Base-by-base conservation (phyloP, 176 grass and related monocot genomes). In the Carex myosuroides region DNA sequence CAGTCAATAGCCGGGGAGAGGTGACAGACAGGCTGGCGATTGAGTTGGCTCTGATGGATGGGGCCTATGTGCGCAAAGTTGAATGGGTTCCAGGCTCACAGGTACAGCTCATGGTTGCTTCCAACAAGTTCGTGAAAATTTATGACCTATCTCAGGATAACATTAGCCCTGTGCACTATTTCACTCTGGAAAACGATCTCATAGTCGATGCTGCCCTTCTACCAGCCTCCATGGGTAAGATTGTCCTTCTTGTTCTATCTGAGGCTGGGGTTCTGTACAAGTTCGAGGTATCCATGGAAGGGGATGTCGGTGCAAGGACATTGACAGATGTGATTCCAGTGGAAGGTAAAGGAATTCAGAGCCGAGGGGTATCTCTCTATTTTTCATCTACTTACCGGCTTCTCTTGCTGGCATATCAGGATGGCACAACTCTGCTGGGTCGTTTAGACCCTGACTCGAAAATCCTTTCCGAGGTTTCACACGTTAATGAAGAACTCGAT, bases 51-150 rank as follows among this genome's bases (percentile, higher is more conserved):
- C 79, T 95, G 46, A 89, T 92, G 87, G 92, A 92, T 48, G 80
- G 80, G 83, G 91, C 92, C 73, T 98, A 98, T 85, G 89, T 98
- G 81, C 86, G 89, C 78, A 88, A 73, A 65, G 83, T 98, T 53
- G 95, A 98, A 80, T 98, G 95, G 95, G 88, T 95, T 84, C 89
- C 89, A 64, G 95, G 92, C 82, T 98, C 95, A 84, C 95, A 98
- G 86, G 95, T 98, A 80, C 91, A 95, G 62, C 89, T 98, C 68
- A 98, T 98, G 86, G 92, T 98, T 72, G 88, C 92, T 61, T 94
- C 95, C 18, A 93, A 94, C 86, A 91, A 87, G 95, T 98, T 98
- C 93, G 92, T 95, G 54, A 98, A 95, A 87, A 93, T 98, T 87
- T 98, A 95, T 90, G 95, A 98, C 84, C 89, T 98, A 74, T 98